A percentile compares a stretch with the other conserved stretches of the same genome.
phyloP scores from a whole-genome alignment of 306 rosid species.

The Prunus salicina region DNA sequence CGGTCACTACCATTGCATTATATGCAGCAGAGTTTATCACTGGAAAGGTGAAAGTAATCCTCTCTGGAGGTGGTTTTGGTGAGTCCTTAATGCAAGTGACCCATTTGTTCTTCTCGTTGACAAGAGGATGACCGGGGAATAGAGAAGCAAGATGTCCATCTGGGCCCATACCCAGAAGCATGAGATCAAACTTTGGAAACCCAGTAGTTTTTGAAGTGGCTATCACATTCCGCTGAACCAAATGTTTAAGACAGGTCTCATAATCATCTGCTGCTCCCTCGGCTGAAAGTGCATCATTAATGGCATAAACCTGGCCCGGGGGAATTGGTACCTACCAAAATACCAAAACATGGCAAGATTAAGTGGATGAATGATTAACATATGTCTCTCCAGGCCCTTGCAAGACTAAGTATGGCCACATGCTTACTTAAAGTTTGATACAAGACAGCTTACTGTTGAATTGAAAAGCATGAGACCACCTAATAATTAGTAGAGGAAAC shows the following conservation, averaged over 20 bases:
- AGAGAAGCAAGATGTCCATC: constrained; percentile 96
- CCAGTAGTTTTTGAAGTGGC: constrained; percentile 48
- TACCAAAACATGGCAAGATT: not conserved
- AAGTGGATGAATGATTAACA: not conserved
- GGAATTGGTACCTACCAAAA: constrained; percentile 65
- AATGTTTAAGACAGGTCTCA: constrained; percentile 58
- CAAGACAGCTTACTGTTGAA: not conserved
- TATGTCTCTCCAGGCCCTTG: not conserved
- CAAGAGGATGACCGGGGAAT: constrained; percentile 89
- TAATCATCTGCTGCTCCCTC: constrained; percentile 97
- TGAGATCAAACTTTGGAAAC: constrained; percentile 89
- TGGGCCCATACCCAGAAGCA: constrained; percentile 98
- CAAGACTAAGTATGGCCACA: not conserved
- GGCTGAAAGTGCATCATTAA: constrained; percentile 71
- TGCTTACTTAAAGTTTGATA: not conserved
- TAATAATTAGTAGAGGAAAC: not conserved
- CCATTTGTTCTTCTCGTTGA: constrained; percentile 74
- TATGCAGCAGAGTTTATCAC: constrained; percentile 79
- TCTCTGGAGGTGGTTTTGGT: constrained; percentile 91
- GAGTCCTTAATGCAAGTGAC: constrained; percentile 78
- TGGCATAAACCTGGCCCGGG: constrained; percentile 60
- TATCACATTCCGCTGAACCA: constrained; percentile 51
- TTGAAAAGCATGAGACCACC: not conserved
- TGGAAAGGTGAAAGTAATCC: constrained; percentile 85
- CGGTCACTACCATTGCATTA: constrained; percentile 67